Base-by-base conservation (phyloP, 225 moss, liverwort and hornwort species). In the Pseudoscleropodium purum region DNA sequence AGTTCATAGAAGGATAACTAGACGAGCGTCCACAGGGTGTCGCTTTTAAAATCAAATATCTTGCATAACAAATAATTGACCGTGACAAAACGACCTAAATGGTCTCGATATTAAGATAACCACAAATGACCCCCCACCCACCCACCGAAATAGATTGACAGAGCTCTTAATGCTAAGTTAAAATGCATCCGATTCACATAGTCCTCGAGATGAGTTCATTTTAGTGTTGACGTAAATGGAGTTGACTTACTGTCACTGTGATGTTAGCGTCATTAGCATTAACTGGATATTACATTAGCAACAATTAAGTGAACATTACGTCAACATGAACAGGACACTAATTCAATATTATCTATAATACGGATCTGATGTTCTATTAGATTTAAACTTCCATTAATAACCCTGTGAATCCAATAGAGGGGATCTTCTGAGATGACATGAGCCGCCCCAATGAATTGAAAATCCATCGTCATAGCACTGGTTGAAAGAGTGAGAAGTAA, bases 401-500 rank as follows among this genome's bases (percentile, higher is more conserved):
- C 24, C 41, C 56, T 30, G 56, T 77, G 41, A 79, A 79, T 41
- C 33, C 41, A 54, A 56, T 66, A 33, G 24, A 77, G 20, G 30
- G 43, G 25, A 66, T 87, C 41, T 56, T 79, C 54, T 33, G 79
- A 66, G 34, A 67, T 34, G 34, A 65, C 51, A 84, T 36, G 36
- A 80, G 18, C 27, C 51, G 20, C 74, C 61, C 33, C 61, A 67
- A 80, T 67, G 43, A 88, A 59, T 36, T 79, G 11, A 59, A 73
- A 84, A 79, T 13, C 60, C 24, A 70, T 70, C 70, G 47, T 17
- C 39, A 86, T 39, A 87, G 70, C 77, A 69, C 79, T 62, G 51
- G 49, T 68, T 86, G 82, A 86, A 81, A 86, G 67, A 80, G 72
- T 82, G 37, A 81, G 87, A 80, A 77, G 72, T 49, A 82, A 98